Base-by-base conservation (phyloP, 1,284 basidiomycete genomes). In the Boletus smithii region DNA sequence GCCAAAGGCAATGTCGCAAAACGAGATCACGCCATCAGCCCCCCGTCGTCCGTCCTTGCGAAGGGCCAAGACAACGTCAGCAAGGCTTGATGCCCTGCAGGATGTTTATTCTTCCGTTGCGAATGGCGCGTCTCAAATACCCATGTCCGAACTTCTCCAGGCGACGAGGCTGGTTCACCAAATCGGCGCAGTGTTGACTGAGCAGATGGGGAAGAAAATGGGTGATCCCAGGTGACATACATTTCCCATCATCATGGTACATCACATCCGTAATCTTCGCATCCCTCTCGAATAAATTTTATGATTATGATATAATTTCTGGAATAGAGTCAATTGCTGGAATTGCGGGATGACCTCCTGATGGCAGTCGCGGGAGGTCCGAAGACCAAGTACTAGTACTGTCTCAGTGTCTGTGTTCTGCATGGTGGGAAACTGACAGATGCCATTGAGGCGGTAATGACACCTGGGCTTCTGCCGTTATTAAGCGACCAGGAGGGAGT, bases 181-280 rank as follows among this genome's bases (percentile, higher is more conserved):
- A 50, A 68, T 74, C 9, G 69, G 70, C 24, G 59, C 58, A 4
- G 61, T 60, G 30, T 51, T 74, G 44, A 71, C 63, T 22, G 70
- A 70, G 47, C 65, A 69, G 40, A 60, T 74, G 49, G 56, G 58
- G 31, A 66, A 64, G 49, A 68, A 63, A 50, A 49, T 67, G 44
- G 44, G 50, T 13, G 43, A 46, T 39, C 35, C 48, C 5, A 3
- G n/a, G 14, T 60, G 20, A 61, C 23, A 30, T 9, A 17, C 16
- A 16, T 18, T 8, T 4, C 14, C 13, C 3, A 14, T 31, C 8
- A 14, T 35, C 18, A 13, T 14, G n/a, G 14, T 16, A 8, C 30
- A 16, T 13, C 27, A n/a, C n/a, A n/a, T n/a, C n/a, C n/a, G n/a
- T n/a, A n/a, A n/a, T n/a, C n/a, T n/a, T n/a, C n/a, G n/a, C n/a